Evolutionary conservation across 108 stramenopile genomes (phyloP), one percentile per base, ranked within the genome.

Genomic region (Pseudonitzschia multiseries): DNA sequence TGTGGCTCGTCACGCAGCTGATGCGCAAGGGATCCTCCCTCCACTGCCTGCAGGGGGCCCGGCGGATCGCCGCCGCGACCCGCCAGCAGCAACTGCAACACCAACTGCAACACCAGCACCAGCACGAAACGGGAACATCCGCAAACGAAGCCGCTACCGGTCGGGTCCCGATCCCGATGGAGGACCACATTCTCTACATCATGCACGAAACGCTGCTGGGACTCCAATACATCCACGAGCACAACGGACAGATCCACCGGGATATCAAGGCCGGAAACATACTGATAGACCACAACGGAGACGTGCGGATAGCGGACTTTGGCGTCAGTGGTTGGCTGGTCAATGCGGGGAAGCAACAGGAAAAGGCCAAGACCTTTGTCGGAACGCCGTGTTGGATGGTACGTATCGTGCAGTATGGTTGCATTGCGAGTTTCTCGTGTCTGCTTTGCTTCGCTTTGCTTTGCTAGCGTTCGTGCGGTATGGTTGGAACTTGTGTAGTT

Each of bases 241-340:
- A 62, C 36, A 90, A 98, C 71, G 93, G 95, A 15, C 85, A 97
- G 74, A 97, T 98, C 76, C 98, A 98, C 69, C 79, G 98, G 41
- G 98, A 98, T 81, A 89, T 98, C 69, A 97, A 98, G 80, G 97
- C 96, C 9, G 94, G 96, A 10, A 97, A 97, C 72, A 80, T 93
- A 54, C 69, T 93, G 42, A 68, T 93, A 12, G 89, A 93, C 72
- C 73, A 69, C 28, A 70, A 86, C 72, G 93, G 80, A 24, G 78
- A 86, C 33, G 93, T 98, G 4, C 81, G 95, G 54, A 93, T 98
- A 68, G 98, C 98, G 10, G 98, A 98, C 68, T 98, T 98, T 80
- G 98, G 98, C 27, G 98, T 98, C 0, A 92, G 94, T 12, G 89
- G 88, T 0, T 96, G 92, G 90, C 78, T 96, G 0, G 80, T 89